Evolutionary conservation across 2,329 filamentous ascomycete genomes (phyloP).

Genomic region (Pestalotiopsis fici): DNA sequence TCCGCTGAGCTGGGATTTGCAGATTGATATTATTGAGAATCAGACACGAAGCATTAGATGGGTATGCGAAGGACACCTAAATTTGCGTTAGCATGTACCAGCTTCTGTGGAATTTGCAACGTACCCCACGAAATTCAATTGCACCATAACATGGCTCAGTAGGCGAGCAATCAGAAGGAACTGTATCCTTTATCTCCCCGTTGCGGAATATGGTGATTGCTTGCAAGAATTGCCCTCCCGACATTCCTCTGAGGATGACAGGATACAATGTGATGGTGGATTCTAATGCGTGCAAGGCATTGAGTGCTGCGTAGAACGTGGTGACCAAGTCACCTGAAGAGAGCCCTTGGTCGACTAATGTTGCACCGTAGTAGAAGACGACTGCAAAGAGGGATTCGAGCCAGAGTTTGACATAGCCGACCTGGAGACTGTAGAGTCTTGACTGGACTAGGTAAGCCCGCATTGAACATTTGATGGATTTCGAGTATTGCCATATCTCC

Average conservation of each 20-base stretch:
- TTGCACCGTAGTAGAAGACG: constrained; percentile 85
- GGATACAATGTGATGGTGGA: constrained; percentile 75
- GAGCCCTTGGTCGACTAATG: constrained; percentile 63
- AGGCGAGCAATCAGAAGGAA: constrained; percentile 27
- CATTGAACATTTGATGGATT: constrained; percentile 58
- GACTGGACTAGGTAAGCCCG: constrained; percentile 69
- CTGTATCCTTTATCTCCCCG: constrained; percentile 26
- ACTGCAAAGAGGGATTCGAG: constrained; percentile 79
- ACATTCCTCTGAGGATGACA: constrained; percentile 76
- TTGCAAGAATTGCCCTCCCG: constrained; percentile 67
- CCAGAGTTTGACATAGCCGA: constrained; percentile 73
- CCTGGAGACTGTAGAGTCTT: constrained; percentile 68
- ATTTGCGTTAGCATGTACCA: not conserved
- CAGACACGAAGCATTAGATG: constrained; percentile 61
- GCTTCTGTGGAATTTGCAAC: constrained; percentile 20
- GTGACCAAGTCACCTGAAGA: constrained; percentile 72
- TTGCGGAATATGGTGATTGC: constrained; percentile 35
- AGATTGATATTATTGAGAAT: constrained; percentile 66
- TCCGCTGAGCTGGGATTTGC: constrained; percentile 70
- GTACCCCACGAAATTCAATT: constrained; percentile 69
- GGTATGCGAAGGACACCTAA: constrained; percentile 82
- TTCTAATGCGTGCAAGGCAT: constrained; percentile 75
- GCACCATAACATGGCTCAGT: constrained; percentile 60
- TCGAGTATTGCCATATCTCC: constrained; percentile 68
- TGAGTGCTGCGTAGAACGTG: constrained; percentile 81